These are phyloP conservation scores for Trichosporon ovoides DNA, from an alignment of 1,284 basidiomycete genomes.

Conservation along the genomic window DNA sequence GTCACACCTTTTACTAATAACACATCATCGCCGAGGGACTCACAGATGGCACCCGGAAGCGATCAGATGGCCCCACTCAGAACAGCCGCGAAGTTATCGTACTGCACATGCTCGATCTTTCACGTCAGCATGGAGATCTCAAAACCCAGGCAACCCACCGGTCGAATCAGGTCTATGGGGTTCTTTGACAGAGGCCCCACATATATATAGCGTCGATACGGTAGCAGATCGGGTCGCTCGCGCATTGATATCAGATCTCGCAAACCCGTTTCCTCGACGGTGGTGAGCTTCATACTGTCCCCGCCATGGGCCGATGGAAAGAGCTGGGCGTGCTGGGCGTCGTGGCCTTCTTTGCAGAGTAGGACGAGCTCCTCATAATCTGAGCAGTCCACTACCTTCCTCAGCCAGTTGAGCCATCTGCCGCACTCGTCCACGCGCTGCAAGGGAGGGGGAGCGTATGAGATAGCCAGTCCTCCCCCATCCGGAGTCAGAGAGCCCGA, in stretches of 20 bases:
- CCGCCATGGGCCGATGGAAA: not conserved
- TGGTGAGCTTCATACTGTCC: conserved; percentile 6
- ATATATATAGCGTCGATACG: conserved; percentile 34
- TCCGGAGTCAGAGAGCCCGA: conserved; percentile 13
- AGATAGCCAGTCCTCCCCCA: conserved; percentile 22
- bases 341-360: conserved; percentile 15
- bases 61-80: conserved; percentile 22
- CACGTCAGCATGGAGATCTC: not conserved
- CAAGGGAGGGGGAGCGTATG: conserved; percentile 25
- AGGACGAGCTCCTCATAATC: conserved; percentile 23
- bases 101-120: conserved; percentile 28
- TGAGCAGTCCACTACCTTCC: conserved; percentile 8
- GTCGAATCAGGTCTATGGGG: not conserved
- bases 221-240: conserved; percentile 26
- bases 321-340: not conserved
- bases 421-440: conserved; percentile 17
- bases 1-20: conserved; percentile 26
- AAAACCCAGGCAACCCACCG: not conserved
- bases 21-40: conserved; percentile 26
- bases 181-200: conserved; percentile 22
- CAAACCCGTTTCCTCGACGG: conserved; percentile 24
- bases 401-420: conserved; percentile 30
- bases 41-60: not conserved
- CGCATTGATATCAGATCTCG: conserved; percentile 31
- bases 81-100: conserved; percentile 31